phyloP scores from a whole-genome alignment of 192 early-diverging fungal genomes.

The Coemansia sp. region DNA sequence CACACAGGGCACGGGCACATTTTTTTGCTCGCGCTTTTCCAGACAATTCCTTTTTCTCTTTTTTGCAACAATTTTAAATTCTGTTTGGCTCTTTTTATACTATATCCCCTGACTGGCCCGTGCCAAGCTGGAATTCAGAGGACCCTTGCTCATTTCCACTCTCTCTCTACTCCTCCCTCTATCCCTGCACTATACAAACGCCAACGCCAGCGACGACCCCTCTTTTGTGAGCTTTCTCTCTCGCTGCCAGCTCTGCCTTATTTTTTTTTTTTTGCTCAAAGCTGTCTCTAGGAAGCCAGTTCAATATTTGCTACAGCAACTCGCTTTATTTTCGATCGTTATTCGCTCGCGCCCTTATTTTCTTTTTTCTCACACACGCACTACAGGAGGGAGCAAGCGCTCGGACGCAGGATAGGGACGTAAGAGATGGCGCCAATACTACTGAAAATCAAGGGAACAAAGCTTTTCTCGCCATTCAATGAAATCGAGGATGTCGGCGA shows the following conservation, averaged over 20 bases:
- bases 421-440: conserved; percentile 66
- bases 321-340: background rate
- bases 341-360: background rate
- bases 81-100: background rate
- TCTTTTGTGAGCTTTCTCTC: background rate
- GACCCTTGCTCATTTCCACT: background rate
- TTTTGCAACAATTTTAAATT: background rate
- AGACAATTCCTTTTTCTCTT: conserved; percentile 1
- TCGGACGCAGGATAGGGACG: conserved; percentile 7
- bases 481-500: conserved; percentile 75
- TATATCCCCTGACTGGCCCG: background rate
- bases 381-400: background rate
- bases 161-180: background rate
- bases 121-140: conserved; percentile 9
- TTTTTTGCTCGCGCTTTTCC: background rate
- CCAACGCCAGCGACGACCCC: background rate
- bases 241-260: background rate
- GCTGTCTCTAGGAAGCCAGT: background rate
- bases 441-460: conserved; percentile 73
- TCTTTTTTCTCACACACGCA: background rate
- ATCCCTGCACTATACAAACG: background rate
- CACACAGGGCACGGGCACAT: background rate
- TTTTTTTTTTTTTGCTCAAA: background rate
- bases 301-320: background rate
- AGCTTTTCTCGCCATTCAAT: conserved; percentile 71